Evolutionary conservation across 805 yeast genomes (phyloP), one percentile per base, ranked within the genome.

Genomic region (Zygosaccharomyces bisporus): DNA sequence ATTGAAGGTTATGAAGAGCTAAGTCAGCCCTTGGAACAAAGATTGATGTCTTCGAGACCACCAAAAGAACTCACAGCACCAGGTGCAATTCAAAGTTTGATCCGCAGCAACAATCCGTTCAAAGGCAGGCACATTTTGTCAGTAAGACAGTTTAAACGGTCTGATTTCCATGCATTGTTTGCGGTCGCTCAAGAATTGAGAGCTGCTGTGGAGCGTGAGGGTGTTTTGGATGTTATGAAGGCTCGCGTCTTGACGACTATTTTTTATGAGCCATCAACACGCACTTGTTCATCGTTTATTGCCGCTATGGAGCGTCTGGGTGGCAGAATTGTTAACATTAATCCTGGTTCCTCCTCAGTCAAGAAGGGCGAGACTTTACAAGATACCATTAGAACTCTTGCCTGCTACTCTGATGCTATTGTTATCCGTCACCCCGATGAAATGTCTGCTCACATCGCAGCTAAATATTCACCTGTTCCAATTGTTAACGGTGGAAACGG

Each of bases 281-380:
- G 99, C 71, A 93, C 99, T 25, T 80, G 95, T 14, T 81, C 97
- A 17, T 93, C 98, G 1, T 95, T 95, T 66, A 96, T 93, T 67
- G 96, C 96, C 58, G 99, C 99, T 49, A 93, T 93, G 99, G 98
- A 93, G 75, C 86, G 99, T 73, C 76, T 93, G 58, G 99, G 99
- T 67, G 99, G 99, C 64, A 81, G 96, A 69, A 95, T 89, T 56
- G 86, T 95, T 55, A 78, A 95, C 44, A 85, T 93, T 53, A 76
- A 86, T 51, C 85, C 93, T 49, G 80, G 78, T 53, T 76, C 89
- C 25, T 90, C 98, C n/a, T 87, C 96, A 18, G 96, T 90, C 39
- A 86, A 88, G 74, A 93, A 93, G 76, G 99, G 99, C 55, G 99
- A 93, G 75, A 86, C 97, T 35, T 75, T 93, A 62, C 97, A 91